Evolutionary conservation across 2,329 filamentous ascomycete species (phyloP), one percentile per base, ranked within the genome.

Genomic region (Westerdykella aurantiaca): DNA sequence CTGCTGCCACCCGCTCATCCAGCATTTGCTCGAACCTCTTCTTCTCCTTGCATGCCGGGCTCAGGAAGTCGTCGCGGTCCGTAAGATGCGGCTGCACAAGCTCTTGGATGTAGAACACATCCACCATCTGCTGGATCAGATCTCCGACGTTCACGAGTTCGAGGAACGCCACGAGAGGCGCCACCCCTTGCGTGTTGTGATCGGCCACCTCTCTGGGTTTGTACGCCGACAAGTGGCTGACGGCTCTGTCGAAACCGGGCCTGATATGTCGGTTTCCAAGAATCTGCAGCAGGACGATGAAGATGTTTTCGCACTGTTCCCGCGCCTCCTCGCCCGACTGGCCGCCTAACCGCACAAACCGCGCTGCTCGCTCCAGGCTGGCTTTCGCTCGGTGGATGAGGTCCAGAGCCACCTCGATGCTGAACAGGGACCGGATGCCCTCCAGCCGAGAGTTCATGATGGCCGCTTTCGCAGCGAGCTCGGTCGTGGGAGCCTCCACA

Each of bases 11-110:
- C 47, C 88, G 87, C 69, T 97, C 93, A 61, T 98, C 93, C 1
- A 98, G 82, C 86, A 96, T 95, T 63, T 96, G 90, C 74, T 98
- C 93, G 58, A 97, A 98, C 53, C 88, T 89, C 72, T 96, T 97
- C 79, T 98, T 98, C 52, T 93, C 90, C 56, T 96, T 85, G 25
- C 86, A 86, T 0, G 90, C 88, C 16, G 89, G 86, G 60, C 95
- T 88, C 38, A 98, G 75, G 60, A 98, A 98, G 69, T 98, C 93
- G 63, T 95, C 94, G 35, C 86, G 83, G 63, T 97, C 91, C 1
- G 86, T 86, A 42, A 98, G 82, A 57, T 86, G 86, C 12, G 86
- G 80, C 1, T 81, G 79, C 5, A 89, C 82, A 22, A 98, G 79
- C 70, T 98, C 93, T 69, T 97, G 93, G 63, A 95, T 86, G 69